Evolutionary conservation across 1,284 basidiomycete genomes (phyloP), one percentile per base, ranked within the genome.

Genomic region (Mycena sp.): DNA sequence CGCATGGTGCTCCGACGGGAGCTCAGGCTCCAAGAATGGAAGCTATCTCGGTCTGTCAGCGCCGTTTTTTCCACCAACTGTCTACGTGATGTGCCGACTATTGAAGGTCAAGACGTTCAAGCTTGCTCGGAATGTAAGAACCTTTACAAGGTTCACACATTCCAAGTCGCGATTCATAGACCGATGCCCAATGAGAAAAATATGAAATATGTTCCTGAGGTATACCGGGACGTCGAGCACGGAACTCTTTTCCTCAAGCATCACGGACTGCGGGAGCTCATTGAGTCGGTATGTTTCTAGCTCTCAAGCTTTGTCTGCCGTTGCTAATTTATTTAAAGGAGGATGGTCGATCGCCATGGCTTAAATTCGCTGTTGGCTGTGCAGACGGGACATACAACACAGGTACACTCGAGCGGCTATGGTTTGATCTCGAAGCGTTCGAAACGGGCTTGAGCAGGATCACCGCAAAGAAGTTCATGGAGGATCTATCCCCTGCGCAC

Each of bases 301-400:
- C 23, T 28, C 26, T 16, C 7, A 21, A 1, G 19, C 7, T 21
- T 12, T 40, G n/a, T 26, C 28, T 26, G 3, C 29, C 32, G 21
- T 37, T 6, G 25, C 17, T 23, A 28, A 21, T 12, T 48, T 30
- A 3, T n/a, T 19, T 9, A 2, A n/a, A 65, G 65, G 61, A 69
- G 48, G 62, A 66, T 21, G 58, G 60, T 2, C 41, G 46, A 1
- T 65, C 59, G 0, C 69, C 70, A 2, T 72, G 63, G 55, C 58
- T 72, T 17, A 51, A 59, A 9, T 72, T 71, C 64, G 68, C 70
- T 11, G 28, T 61, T 25, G 68, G 70, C 16, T 65, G 60, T 40
- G 37, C 50, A 1, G 45, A 58, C 17, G 70, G 70, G 1, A 26
- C 43, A 1, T 72, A 65, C 58, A 58, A 60, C 14, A 61, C 61